Evolutionary conservation across 305 asterid genomes (phyloP), one percentile per base, ranked within the genome.

Genomic region (Solanum chacoense): DNA sequence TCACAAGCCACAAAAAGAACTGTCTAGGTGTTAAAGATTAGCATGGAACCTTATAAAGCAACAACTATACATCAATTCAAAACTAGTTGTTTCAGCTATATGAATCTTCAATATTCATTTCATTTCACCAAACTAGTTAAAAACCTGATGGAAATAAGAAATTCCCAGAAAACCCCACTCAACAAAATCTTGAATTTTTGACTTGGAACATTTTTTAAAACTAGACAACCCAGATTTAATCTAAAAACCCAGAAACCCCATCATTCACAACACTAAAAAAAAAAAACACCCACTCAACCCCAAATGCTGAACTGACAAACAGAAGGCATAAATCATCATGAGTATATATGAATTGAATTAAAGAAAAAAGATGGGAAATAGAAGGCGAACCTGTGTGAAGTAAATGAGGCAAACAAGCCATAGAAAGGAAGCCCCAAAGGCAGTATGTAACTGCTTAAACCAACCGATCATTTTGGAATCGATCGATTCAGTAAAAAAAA

Each of bases 401-500:
- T 96, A 96, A 93, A 96, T 95, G 90, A 96, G 91, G 93, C 98
- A 95, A 90, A 95, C 98, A 59, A 96, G 96, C 99, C 98, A 96
- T 35, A 96, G 80, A 90, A 96, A 96, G 5, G 99, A 93, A 38
- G 93, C 94, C 84, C 99, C 99, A 91, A 95, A 96, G 85, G 96
- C 93, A 93, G 92, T 90, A 92, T 93, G 93, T 28, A 96, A 92
- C 91, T 93, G 95, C 89, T 94, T 95, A 26, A 94, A 91, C 96
- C 96, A 95, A 75, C 86, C 89, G 50, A 93, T 93, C 98, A 96
- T 96, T 81, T 92, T 55, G 31, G 86, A 40, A 80, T 78, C 35
- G 71, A 42, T 28, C 18, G 75, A 24, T 63, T 63, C 69, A 59
- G 69, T 59, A 59, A 59, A 59, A 59, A 59, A 55, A 5, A 55